Evolutionary conservation across 2,329 filamentous ascomycete species (phyloP).

Genomic region (Aspergillus felis): DNA sequence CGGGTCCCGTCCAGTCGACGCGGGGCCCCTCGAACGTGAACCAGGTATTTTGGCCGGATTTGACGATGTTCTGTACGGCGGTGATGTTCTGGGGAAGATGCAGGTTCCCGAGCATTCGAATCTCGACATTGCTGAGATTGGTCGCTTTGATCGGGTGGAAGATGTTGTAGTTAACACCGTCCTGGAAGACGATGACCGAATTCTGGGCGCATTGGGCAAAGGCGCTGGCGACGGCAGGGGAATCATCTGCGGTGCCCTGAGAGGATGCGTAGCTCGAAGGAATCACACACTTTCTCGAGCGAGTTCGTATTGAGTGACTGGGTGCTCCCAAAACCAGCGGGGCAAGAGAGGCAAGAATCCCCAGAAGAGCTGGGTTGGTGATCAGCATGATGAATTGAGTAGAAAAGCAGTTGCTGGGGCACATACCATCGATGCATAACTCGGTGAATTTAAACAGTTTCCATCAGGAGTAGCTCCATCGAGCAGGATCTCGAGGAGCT

Average conservation of each 20-base stretch:
- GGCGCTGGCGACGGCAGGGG: constrained; percentile 34
- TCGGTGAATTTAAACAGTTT: background rate
- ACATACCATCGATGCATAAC: background rate
- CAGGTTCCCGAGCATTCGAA: constrained; percentile 42
- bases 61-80: constrained; percentile 35
- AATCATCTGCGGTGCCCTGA: constrained; percentile 39
- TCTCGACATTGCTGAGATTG: constrained; percentile 42
- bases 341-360: background rate
- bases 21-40: constrained; percentile 29
- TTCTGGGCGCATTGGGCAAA: constrained; percentile 35
- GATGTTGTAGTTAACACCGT: constrained; percentile 43
- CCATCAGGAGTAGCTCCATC: background rate
- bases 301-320: background rate
- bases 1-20: constrained; percentile 28
- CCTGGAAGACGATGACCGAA: constrained; percentile 34
- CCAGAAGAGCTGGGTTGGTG: background rate
- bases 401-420: background rate
- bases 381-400: constrained; percentile 11
- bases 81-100: constrained; percentile 41
- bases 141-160: constrained; percentile 38
- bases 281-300: constrained; percentile 17
- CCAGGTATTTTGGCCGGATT: constrained; percentile 33
- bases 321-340: background rate
- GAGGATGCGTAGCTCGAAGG: constrained; percentile 23
- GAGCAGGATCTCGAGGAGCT: background rate